These are phyloP conservation scores for Cucumis melo DNA, from an alignment of 306 rosid genomes.

Conservation along the genomic window DNA sequence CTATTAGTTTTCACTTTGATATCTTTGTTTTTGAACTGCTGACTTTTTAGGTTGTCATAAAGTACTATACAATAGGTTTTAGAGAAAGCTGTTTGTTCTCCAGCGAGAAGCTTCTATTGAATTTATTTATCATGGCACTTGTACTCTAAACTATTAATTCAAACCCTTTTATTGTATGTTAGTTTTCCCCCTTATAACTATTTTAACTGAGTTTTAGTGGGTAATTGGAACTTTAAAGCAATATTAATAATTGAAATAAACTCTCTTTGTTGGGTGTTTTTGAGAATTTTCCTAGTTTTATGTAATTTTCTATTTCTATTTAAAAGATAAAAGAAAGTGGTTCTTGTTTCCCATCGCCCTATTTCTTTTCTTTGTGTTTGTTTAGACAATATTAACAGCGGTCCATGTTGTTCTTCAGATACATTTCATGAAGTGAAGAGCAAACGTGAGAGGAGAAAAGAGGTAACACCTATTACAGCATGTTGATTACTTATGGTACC, in stretches of 20 bases:
- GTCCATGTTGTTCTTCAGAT: slow-evolving; percentile 35
- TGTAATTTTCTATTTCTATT: not conserved
- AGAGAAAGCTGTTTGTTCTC: not conserved
- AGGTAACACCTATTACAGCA: slow-evolving; percentile 38
- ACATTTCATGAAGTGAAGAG: slow-evolving; percentile 89
- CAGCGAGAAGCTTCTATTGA: not conserved
- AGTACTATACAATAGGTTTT: not conserved
- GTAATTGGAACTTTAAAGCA: not conserved
- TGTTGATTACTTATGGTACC: not conserved
- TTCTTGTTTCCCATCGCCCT: not conserved
- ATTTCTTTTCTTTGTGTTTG: not conserved
- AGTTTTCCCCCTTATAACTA: not conserved
- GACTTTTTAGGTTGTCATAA: not conserved
- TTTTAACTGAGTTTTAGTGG: not conserved
- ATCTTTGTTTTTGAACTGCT: not conserved
- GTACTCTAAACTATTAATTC: not conserved
- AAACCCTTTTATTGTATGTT: not conserved
- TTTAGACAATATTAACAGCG: not conserved
- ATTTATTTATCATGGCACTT: not conserved
- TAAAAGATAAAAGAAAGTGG: not conserved
- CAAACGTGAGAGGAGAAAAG: slow-evolving; percentile 71
- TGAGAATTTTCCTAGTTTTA: not conserved
- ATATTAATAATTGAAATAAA: no score
- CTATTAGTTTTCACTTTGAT: not conserved
- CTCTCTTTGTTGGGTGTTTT: not conserved